Evolutionary conservation across 768 basidiomycete genomes (phyloP), one percentile per base, ranked within the genome.

Genomic region (Pleurotus cornucopiae): DNA sequence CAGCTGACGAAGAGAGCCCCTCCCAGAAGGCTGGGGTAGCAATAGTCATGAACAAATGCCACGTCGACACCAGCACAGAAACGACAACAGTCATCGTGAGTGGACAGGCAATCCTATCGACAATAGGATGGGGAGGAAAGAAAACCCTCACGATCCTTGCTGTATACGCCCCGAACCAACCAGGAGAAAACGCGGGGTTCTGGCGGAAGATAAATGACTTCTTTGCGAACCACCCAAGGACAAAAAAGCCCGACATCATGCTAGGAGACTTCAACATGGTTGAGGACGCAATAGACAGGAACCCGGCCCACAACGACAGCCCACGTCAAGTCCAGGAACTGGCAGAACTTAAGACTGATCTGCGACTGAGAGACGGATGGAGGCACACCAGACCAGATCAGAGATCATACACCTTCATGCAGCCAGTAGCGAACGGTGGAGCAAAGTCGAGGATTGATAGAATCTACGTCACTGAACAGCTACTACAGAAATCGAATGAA

Each of bases 241-340:
- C 52, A 5, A 58, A 55, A 7, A 60, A 52, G 46, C 71, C 68
- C 3, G 69, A 77, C 25, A 14, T 75, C 0, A 56, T 81, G 46
- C 34, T 71, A 0, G 76, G 76, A 0, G 76, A 81, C 57, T 72
- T 73, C 44, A 80, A 81, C 59, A 30, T 78, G 1, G 69, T 72
- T 0, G 76, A 79, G 54, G 71, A 75, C 1, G 14, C 58, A 0
- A 55, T 78, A 0, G 77, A 79, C 55, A 6, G 72, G 0, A 44
- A 73, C 0, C 76, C 76, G 2, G 39, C 54, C 0, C 57, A 60
- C 0, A 1, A 14, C 0, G 73, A 78, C 40, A 16, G 56, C 0
- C 11, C 38, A 2, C 7, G 9, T 18, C 18, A 66, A 0, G 49
- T 57, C 0, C 26, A 60, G 0, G 61, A 62, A 0, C 60, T 77